These are phyloP conservation scores for Casuarina equisetifolia DNA, from an alignment of 306 rosid species.

Conservation along the genomic window DNA sequence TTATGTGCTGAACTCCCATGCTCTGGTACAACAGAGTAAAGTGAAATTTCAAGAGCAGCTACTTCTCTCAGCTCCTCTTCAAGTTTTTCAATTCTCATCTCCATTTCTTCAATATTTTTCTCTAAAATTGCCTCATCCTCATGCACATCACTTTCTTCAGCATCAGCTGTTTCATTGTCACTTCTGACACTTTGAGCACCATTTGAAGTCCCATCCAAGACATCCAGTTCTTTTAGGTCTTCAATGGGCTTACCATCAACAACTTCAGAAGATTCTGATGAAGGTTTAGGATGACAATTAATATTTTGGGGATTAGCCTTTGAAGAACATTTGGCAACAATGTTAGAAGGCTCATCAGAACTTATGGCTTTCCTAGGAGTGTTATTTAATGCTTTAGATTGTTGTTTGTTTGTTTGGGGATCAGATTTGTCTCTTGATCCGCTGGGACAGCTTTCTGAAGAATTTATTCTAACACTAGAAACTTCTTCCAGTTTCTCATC, in stretches of 20 bases:
- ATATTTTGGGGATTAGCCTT: conserved; percentile 35
- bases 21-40: conserved; percentile 88
- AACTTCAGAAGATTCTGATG: conserved; percentile 60
- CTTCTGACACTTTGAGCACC: conserved; percentile 45
- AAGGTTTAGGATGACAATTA: conserved; percentile 42
- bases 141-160: conserved; percentile 51
- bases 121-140: conserved; percentile 38
- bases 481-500: conserved; percentile 62
- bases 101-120: conserved; percentile 73
- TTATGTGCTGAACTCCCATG: conserved; percentile 98
- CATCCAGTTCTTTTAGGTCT: conserved; percentile 45
- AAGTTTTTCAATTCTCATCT: conserved; percentile 69
- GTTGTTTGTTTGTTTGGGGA: conserved; percentile 39
- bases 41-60: conserved; percentile 95
- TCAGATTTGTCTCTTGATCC: conserved; percentile 47
- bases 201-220: conserved; percentile 53
- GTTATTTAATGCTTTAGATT: conserved; percentile 33
- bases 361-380: conserved; percentile 44
- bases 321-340: conserved; percentile 36
- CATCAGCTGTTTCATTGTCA: conserved; percentile 36
- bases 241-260: conserved; percentile 51
- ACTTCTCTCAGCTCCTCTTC: conserved; percentile 97
- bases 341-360: conserved; percentile 41
- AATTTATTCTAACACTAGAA: conserved; percentile 41
- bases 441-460: conserved; percentile 37